phyloP scores from a whole-genome alignment of 202 grass and related monocot species.

The Sporobolus alterniflorus region DNA sequence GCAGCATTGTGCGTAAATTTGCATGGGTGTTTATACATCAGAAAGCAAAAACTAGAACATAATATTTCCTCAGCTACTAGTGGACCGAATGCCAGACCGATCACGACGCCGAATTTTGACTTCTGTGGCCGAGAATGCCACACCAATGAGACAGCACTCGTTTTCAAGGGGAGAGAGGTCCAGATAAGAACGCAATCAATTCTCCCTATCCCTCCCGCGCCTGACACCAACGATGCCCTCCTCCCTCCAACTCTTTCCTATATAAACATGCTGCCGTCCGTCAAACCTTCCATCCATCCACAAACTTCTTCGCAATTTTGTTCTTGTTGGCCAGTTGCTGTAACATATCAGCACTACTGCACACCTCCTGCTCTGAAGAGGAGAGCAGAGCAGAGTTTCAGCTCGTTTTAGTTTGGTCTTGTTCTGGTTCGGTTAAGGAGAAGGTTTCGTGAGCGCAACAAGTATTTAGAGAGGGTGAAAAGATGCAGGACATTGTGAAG shows the following conservation, averaged over 20 bases:
- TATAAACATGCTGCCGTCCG: constrained; percentile 18
- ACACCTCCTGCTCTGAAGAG: background rate
- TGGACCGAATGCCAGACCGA: background rate
- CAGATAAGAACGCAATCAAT: constrained; percentile 59
- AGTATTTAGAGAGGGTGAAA: background rate
- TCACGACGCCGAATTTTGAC: background rate
- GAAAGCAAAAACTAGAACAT: background rate
- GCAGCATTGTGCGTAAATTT: background rate
- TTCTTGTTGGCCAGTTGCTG: background rate
- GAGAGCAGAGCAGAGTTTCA: background rate
- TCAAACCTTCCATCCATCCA: background rate
- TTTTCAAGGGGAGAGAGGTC: constrained; percentile 30
- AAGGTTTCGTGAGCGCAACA: background rate
- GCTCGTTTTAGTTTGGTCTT: background rate
- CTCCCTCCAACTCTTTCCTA: constrained; percentile 36
- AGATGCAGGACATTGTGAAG: constrained; percentile 46
- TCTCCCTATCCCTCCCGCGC: too few species aligned
- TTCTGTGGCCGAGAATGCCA: background rate
- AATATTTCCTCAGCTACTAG: background rate
- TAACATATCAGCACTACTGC: background rate
- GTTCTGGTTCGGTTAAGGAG: background rate
- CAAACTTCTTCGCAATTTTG: constrained; percentile 1
- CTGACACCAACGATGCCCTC: background rate
- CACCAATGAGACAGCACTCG: constrained; percentile 1
- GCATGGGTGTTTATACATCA: background rate